Percentiles rank a stretch among this genome's conserved stretches.
Evolutionary conservation across 371 early-diverging fungal species (phyloP).

Genomic region (Rhizopus delemar): DNA sequence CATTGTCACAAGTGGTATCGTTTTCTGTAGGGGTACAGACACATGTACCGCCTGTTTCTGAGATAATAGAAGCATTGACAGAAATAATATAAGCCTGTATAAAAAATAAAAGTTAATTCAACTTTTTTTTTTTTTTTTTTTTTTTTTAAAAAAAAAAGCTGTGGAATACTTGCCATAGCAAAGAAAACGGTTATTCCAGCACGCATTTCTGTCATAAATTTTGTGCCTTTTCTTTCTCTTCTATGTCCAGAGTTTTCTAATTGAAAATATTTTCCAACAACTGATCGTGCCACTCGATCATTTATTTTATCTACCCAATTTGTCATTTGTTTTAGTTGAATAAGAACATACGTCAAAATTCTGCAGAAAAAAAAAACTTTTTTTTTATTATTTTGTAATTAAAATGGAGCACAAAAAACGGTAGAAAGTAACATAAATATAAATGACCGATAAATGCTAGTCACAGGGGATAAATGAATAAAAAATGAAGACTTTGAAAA

Average conservation of each 20-base stretch:
- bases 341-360: background rate
- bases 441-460: no score
- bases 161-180: constrained; percentile 28
- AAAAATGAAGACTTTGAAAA: no score
- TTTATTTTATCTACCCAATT: constrained; percentile 50
- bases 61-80: constrained; percentile 76
- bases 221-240: constrained; percentile 57
- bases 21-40: constrained; percentile 53
- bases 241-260: constrained; percentile 63
- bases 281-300: constrained; percentile 51
- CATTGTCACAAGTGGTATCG: constrained; percentile 46
- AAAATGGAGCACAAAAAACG: no score
- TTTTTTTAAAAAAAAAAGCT: background rate
- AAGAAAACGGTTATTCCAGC: constrained; percentile 61
- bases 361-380: no score
- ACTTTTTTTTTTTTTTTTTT: background rate
- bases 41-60: constrained; percentile 77
- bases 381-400: no score
- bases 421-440: no score
- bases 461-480: no score
- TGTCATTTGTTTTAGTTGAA: constrained; percentile 14
- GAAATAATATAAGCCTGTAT: constrained; percentile 41
- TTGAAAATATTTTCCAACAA: constrained; percentile 64
- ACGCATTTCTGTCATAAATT: constrained; percentile 68
- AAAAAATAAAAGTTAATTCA: background rate